Conservation (phyloP, 805 yeast genomes). For the Cyberlindnera americana region DNA sequence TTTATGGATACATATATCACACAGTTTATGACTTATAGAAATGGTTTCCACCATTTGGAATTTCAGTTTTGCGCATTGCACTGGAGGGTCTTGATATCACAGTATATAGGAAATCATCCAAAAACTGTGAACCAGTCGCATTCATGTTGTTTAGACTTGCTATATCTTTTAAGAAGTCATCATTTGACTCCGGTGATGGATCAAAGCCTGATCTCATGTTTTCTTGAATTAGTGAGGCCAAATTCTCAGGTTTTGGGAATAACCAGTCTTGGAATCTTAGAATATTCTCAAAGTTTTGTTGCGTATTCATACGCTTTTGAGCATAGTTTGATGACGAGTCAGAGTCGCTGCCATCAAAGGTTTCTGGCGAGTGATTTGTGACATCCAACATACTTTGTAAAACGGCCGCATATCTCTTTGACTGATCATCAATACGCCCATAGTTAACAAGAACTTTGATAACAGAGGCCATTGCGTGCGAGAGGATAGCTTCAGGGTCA, state of each 20-base stretch:
- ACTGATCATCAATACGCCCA: slow-evolving; percentile 22
- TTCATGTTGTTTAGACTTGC: slow-evolving; percentile 16
- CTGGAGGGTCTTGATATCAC: slow-evolving; percentile 6
- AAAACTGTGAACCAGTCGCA: slow-evolving; percentile 17
- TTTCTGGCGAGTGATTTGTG: slow-evolving; percentile 6
- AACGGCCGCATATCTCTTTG: slow-evolving; percentile 17
- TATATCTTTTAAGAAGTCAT: slow-evolving; percentile 21
- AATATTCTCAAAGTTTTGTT: slow-evolving; percentile 22
- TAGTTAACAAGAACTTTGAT: slow-evolving; percentile 19
- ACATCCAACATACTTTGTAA: slow-evolving; percentile 21
- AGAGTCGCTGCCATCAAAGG: slow-evolving; percentile 1
- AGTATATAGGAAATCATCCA: slow-evolving; percentile 24
- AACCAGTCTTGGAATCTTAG: slow-evolving; percentile 27
- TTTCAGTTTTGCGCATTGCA: background rate
- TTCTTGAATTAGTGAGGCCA: background rate
- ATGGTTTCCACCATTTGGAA: background rate
- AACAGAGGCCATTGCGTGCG: slow-evolving; percentile 22
- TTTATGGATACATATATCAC: too few relatives aligned
- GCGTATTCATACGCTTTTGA: slow-evolving; percentile 11
- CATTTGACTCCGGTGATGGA: slow-evolving; percentile 7
- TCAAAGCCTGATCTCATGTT: background rate
- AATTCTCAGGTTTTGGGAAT: slow-evolving; percentile 18
- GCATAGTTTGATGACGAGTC: slow-evolving; percentile 5
- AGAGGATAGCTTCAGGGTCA: slow-evolving; percentile 15
- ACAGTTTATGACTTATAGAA: too few relatives aligned